phyloP scores from a whole-genome alignment of 441 rosid species.

The Jatropha podagrica region DNA sequence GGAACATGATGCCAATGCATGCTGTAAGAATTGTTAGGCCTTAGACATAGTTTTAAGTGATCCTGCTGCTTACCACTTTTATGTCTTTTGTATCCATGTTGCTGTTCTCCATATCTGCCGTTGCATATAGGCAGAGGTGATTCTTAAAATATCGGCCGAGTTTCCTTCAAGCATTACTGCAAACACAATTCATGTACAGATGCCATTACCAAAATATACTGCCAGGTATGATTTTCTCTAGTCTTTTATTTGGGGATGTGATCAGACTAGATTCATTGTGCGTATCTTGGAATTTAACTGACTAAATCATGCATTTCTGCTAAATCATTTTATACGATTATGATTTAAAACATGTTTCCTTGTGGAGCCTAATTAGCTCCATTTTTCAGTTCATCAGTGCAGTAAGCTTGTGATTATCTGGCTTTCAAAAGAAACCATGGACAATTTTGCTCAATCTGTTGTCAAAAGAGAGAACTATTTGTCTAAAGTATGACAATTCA shows the following conservation, averaged over 20 bases:
- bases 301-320: not conserved
- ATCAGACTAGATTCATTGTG: not conserved
- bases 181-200: slow-evolving; percentile 77
- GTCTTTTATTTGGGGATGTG: slow-evolving; percentile 2
- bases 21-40: not conserved
- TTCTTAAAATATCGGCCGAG: slow-evolving; percentile 82
- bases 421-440: slow-evolving; percentile 4
- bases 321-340: slow-evolving; percentile 4
- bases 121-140: slow-evolving; percentile 77
- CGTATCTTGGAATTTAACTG: slow-evolving; percentile 5
- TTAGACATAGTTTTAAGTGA: not conserved
- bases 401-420: not conserved
- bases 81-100: not conserved
- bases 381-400: slow-evolving; percentile 2
- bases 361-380: not conserved
- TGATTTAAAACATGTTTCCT: slow-evolving; percentile 2
- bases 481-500: not conserved
- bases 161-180: slow-evolving; percentile 79
- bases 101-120: slow-evolving; percentile 3
- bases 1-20: not conserved
- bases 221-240: slow-evolving; percentile 50
- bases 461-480: not conserved
- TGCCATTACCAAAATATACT: slow-evolving; percentile 95
- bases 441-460: not conserved
- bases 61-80: not conserved